Evolutionary conservation across 352 stramenopile genomes (phyloP), one percentile per base, ranked within the genome.

Genomic region (Albugo laibachii): DNA sequence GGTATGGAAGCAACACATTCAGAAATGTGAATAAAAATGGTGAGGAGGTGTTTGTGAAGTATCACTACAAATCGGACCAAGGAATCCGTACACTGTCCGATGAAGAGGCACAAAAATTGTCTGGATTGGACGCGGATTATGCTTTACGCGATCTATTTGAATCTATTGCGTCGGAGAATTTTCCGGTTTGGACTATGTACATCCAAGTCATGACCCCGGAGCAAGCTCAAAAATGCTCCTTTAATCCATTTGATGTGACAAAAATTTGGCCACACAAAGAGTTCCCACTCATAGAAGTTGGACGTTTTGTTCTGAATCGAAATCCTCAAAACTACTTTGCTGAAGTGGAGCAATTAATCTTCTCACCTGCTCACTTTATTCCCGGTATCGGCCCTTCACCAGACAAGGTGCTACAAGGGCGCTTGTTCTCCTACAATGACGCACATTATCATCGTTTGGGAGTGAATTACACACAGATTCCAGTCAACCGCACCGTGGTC

Each of bases 281-380:
- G 10, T 96, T 83, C 50, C 84, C 86, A 11, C 73, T 95, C 10
- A 61, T 70, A 37, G 72, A 95, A 56, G 66, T 96, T 14, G 86
- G 86, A 0, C 56, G 65, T 11, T 61, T 96, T 16, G 82, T 93
- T 24, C 65, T 96, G 5, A 94, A 96, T 65, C 64, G 75, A 42
- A 96, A 96, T 56, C 85, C 86, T 16, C 61, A 67, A 34, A 94
- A 96, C 60, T 96, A 96, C 63, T 94, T 94, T 54, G 80, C 80
- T n/a, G 80, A 96, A 60, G 76, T 96, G 5, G 86, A 96, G 64
- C 86, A 96, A 52, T 54, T 93, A 8, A 84, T 85, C 8, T 95
- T 96, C 61, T 78, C 73, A 6, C 86, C 86, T n/a, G 72, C 74
- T 24, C 77, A 96, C 55, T 68, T 96, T 57, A 71, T 96, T 34